These are phyloP conservation scores for Hibiscus mutabilis DNA, from an alignment of 345 rosid genomes.

Conservation along the genomic window DNA sequence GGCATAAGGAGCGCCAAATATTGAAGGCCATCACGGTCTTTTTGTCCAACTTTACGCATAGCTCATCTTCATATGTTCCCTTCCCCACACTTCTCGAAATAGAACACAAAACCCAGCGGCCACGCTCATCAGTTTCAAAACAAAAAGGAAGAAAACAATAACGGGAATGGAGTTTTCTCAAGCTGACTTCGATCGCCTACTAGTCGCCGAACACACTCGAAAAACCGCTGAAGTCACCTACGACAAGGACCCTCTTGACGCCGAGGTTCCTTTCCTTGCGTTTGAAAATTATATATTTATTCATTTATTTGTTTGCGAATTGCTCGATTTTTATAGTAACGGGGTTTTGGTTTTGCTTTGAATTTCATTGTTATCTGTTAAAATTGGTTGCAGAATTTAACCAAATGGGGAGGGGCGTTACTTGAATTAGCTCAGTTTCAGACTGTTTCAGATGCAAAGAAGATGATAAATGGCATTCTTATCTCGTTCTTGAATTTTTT, in stretches of 20 bases:
- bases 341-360: background rate
- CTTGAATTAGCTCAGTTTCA: conserved; percentile 60
- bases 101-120: background rate
- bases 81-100: background rate
- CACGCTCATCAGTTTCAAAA: background rate
- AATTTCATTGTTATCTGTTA: background rate
- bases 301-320: background rate
- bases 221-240: conserved; percentile 49
- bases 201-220: conserved; percentile 48
- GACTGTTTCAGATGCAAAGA: conserved; percentile 22
- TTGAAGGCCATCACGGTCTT: background rate
- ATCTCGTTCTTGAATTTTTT: background rate
- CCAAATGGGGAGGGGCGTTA: conserved; percentile 27
- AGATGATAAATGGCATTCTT: conserved; percentile 8
- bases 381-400: conserved; percentile 13
- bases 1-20: background rate
- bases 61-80: background rate
- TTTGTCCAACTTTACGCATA: background rate
- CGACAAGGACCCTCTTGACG: conserved; percentile 51
- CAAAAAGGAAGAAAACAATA: background rate
- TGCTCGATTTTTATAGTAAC: background rate
- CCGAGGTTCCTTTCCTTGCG: conserved; percentile 34
- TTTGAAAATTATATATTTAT: too few relatives aligned
- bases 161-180: conserved; percentile 46
- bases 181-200: conserved; percentile 47